Evolutionary conservation across 108 stramenopile species (phyloP), one percentile per base, ranked within the genome.

Genomic region (Cyclostephanos invisitatus): DNA sequence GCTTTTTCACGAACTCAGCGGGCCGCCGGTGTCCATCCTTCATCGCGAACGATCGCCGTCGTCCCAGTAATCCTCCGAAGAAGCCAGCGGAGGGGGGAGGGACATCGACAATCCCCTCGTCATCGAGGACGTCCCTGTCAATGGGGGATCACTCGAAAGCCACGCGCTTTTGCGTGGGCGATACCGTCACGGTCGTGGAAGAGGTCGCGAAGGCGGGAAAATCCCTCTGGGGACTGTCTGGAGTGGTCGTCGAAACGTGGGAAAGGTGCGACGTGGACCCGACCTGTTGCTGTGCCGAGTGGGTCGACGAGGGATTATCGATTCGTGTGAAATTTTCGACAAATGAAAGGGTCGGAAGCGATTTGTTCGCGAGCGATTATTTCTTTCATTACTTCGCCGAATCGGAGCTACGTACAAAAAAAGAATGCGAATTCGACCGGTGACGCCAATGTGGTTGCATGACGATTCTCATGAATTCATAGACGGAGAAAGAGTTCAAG

Each of bases 191-290:
- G 2, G 89, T 92, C 10, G 57, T 77, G 17, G 84, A 84, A 6
- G 80, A 82, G 62, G 83, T 88, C 2, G 55, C 47, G 20, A 85
- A 82, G 56, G 82, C 75, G 17, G 84, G 84, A 12, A 63, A 47
- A 20, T 85, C 85, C n/a, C 64, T 92, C 46, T 38, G 61, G n/a
- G 76, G 83, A 11, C 64, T 78, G 12, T 55, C 65, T 15, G 92
- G 92, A 15, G 72, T 21, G 17, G 88, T 93, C 14, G 54, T 82
- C 14, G 85, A 93, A 62, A 87, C 92, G 9, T 93, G 92, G 92
- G 88, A 87, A 77, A 93, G 91, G 67, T 93, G 92, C 48, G 87
- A 90, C 20, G 88, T 90, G 18, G 92, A 93, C 70, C 92, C 92
- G 15, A 89, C 87, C 29, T 93, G 92, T 65, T 93, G 92, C 62